These are phyloP conservation scores for Cladosporium sphaerospermum DNA, from an alignment of 2,329 filamentous ascomycete species.

Conservation along the genomic window DNA sequence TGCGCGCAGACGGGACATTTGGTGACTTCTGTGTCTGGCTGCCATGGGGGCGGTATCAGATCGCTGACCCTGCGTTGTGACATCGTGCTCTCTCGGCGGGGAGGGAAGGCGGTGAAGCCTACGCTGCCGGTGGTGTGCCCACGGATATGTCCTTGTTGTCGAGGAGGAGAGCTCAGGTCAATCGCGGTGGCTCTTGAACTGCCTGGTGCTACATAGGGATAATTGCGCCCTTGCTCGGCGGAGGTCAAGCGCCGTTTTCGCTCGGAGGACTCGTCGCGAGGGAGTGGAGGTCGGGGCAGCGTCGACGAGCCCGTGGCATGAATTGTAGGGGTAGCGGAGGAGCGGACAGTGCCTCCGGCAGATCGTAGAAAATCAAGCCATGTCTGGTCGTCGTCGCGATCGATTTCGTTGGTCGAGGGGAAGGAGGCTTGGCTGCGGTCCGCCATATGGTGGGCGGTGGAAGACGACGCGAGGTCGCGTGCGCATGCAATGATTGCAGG, in stretches of 20 bases:
- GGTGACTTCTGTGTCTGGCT: slow-evolving; percentile 76
- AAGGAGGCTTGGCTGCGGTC: neutral
- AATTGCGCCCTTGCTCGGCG: slow-evolving; percentile 18
- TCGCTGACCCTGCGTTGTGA: slow-evolving; percentile 27
- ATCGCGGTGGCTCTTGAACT: slow-evolving; percentile 15
- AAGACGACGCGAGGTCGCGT: slow-evolving; percentile 6
- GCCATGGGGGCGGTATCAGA: slow-evolving; percentile 69
- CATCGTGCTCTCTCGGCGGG: neutral
- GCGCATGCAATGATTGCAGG: neutral
- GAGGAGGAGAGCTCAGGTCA: slow-evolving; percentile 21
- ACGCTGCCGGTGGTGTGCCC: slow-evolving; percentile 4
- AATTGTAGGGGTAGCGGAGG: neutral
- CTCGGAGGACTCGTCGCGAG: slow-evolving; percentile 13
- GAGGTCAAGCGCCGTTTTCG: slow-evolving; percentile 25
- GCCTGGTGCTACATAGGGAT: slow-evolving; percentile 17
- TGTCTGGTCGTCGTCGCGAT: slow-evolving; percentile 15
- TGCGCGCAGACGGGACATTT: slow-evolving; percentile 78
- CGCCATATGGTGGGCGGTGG: neutral
- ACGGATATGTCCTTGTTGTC: slow-evolving; percentile 3
- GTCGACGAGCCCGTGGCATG: neutral
- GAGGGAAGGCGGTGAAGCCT: slow-evolving; percentile 1
- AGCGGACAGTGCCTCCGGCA: slow-evolving; percentile 19
- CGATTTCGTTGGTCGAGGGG: neutral
- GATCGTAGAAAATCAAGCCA: slow-evolving; percentile 23
- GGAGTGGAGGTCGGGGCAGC: neutral